Conservation (phyloP, 768 basidiomycete genomes). For the Sarcodon aspratus region DNA sequence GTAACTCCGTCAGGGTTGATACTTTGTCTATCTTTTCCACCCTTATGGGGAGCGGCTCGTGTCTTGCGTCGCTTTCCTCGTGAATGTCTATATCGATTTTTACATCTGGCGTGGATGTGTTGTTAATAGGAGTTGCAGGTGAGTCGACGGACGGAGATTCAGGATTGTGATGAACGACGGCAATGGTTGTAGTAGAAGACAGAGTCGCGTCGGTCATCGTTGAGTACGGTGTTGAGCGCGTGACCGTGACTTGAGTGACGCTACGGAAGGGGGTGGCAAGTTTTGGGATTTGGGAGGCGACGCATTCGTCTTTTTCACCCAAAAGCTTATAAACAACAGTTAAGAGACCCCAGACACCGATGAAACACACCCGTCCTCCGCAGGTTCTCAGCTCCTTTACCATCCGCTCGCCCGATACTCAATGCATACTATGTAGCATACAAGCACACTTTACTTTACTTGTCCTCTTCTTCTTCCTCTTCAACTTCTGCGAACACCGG, state of each 20-base stretch:
- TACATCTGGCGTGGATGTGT: slow-evolving; percentile 33
- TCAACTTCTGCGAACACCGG: slow-evolving; percentile 66
- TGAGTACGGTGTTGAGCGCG: not conserved
- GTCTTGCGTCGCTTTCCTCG: slow-evolving; percentile 57
- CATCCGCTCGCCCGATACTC: slow-evolving; percentile 7
- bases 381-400: slow-evolving; percentile 12
- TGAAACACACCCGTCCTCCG: slow-evolving; percentile 10
- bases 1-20: no score
- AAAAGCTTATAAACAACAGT: not conserved
- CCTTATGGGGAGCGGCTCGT: slow-evolving; percentile 45
- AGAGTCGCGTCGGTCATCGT: slow-evolving; percentile 1
- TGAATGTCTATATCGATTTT: slow-evolving; percentile 57
- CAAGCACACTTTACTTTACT: slow-evolving; percentile 26
- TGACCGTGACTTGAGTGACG: not conserved
- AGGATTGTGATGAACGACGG: slow-evolving; percentile 3
- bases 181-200: slow-evolving; percentile 2
- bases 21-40: slow-evolving; percentile 17
- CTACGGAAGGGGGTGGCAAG: not conserved
- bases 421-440: not conserved
- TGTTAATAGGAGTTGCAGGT: slow-evolving; percentile 50
- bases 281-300: not conserved
- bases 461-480: slow-evolving; percentile 46
- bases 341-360: not conserved
- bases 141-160: slow-evolving; percentile 35
- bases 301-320: not conserved